A percentile compares a stretch with the other conserved stretches of the same genome.
phyloP scores from a whole-genome alignment of 805 yeast genomes.

The Torulaspora indica region DNA sequence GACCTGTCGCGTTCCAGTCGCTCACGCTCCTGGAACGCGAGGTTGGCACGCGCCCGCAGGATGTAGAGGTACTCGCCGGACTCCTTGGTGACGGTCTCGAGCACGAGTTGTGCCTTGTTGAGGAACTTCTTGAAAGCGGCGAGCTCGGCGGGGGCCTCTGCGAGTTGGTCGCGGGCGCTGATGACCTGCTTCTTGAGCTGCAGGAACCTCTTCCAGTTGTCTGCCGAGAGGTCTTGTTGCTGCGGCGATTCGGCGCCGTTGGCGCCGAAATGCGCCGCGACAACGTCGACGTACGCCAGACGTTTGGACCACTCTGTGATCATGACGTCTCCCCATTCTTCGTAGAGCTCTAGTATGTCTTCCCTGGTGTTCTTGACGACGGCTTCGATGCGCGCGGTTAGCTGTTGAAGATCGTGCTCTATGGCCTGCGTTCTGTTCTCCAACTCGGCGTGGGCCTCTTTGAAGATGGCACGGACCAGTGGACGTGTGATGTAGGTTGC shows the following conservation, averaged over 20 bases:
- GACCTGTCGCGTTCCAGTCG: constrained; percentile 29
- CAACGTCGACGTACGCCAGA: constrained; percentile 42
- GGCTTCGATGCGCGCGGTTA: constrained; percentile 35
- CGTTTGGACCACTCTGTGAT: constrained; percentile 60
- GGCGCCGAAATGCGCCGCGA: constrained; percentile 21
- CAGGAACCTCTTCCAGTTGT: constrained; percentile 59
- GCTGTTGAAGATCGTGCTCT: constrained; percentile 30
- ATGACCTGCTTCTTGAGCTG: constrained; percentile 51
- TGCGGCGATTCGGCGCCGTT: too few relatives aligned
- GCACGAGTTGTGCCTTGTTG: constrained; percentile 37
- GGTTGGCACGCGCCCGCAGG: constrained; percentile 53
- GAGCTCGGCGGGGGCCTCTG: constrained; percentile 35
- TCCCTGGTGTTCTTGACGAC: constrained; percentile 39
- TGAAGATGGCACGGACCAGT: constrained; percentile 43
- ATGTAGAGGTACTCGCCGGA: constrained; percentile 56
- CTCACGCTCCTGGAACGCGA: constrained; percentile 54
- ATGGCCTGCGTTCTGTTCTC: constrained; percentile 34
- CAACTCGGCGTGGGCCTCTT: constrained; percentile 32
- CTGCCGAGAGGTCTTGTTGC: constrained; percentile 37
- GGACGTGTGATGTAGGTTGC: constrained; percentile 43
- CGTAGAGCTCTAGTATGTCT: constrained; percentile 58
- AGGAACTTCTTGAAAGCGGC: constrained; percentile 33
- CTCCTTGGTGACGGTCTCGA: constrained; percentile 51
- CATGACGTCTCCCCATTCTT: constrained; percentile 67
- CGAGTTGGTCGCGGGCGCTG: constrained; percentile 50